phyloP scores from a whole-genome alignment of 805 yeast species.

The Candida alai region DNA sequence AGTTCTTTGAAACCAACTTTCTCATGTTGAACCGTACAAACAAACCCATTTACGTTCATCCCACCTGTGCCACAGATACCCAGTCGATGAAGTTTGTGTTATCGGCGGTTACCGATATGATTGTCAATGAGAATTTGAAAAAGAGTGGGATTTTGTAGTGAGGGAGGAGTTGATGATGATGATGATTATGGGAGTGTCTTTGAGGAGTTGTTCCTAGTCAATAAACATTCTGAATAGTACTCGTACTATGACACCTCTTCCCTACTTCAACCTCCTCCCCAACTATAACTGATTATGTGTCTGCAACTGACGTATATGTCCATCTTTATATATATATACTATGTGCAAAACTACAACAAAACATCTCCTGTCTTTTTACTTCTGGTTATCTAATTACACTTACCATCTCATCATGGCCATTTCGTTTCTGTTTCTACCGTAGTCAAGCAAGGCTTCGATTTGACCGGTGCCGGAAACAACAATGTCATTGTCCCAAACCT shows the following conservation, averaged over 20 bases:
- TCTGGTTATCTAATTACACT: conserved; percentile 9
- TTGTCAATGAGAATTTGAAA: conserved; percentile 77
- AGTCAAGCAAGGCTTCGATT: conserved; percentile 80
- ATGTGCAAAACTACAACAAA: no score
- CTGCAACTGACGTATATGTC: no score
- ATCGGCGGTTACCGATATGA: conserved; percentile 88
- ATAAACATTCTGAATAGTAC: no score
- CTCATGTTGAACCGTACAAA: conserved; percentile 59
- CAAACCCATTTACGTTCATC: conserved; percentile 82
- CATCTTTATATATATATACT: no score
- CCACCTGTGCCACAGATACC: conserved; percentile 95
- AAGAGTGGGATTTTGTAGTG: conserved; percentile 70
- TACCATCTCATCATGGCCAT: conserved; percentile 83
- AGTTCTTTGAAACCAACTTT: conserved; percentile 68
- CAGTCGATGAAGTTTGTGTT: conserved; percentile 85
- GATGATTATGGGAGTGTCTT: no score
- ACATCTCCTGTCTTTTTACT: no score
- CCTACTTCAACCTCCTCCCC: no score
- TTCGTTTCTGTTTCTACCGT: conserved; percentile 82
- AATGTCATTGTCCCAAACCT: conserved; percentile 79
- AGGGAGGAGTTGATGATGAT: no score
- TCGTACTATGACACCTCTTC: no score
- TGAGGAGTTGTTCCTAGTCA: neutral
- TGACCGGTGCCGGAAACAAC: conserved; percentile 83
- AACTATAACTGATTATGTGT: no score